Conservation (phyloP, 331 rosid species). For the Dryas integrifolia region DNA sequence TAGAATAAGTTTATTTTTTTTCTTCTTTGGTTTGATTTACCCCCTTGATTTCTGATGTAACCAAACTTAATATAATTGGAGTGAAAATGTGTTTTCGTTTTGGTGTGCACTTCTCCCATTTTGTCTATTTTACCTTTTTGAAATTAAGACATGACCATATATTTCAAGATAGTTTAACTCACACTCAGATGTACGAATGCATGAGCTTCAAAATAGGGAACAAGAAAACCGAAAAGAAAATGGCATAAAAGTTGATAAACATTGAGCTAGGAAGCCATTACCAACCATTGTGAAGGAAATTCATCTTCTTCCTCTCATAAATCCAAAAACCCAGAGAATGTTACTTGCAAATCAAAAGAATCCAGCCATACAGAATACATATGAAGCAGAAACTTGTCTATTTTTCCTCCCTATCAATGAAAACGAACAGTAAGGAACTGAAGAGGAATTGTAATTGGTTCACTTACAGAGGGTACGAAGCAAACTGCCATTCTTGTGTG, state of each 20-base stretch:
- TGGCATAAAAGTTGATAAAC: not conserved
- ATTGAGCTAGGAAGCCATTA: slow-evolving; percentile 19
- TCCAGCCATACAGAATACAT: too few relatives aligned
- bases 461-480: slow-evolving; percentile 36
- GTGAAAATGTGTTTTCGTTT: slow-evolving; percentile 77
- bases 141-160: slow-evolving; percentile 15
- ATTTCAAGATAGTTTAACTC: not conserved
- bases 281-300: not conserved
- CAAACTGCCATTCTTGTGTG: too few relatives aligned
- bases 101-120: slow-evolving; percentile 64
- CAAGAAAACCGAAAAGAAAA: slow-evolving; percentile 6
- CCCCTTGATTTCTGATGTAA: slow-evolving; percentile 60
- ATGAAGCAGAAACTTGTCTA: too few relatives aligned
- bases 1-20: slow-evolving; percentile 45
- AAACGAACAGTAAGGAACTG: too few relatives aligned
- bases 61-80: slow-evolving; percentile 63
- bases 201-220: not conserved
- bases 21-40: slow-evolving; percentile 25
- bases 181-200: not conserved
- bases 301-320: too few relatives aligned
- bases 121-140: slow-evolving; percentile 26
- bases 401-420: too few relatives aligned
- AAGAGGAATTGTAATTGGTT: not conserved
- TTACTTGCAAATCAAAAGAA: too few relatives aligned
- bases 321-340: not conserved